phyloP scores from a whole-genome alignment of 1,284 basidiomycete species.

The Vanrija pseudolonga region DNA sequence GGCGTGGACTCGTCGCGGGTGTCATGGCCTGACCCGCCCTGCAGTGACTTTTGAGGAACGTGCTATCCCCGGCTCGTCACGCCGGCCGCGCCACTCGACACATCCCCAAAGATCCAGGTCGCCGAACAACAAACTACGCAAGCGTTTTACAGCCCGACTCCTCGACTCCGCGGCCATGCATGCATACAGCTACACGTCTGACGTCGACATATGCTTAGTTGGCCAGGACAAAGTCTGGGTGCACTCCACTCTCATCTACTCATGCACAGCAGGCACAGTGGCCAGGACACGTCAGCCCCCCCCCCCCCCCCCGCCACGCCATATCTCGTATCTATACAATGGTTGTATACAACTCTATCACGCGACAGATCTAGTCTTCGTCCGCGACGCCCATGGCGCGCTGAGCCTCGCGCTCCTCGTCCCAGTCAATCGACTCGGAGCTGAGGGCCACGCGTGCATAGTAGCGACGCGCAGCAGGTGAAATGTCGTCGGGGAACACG shows the following conservation, averaged over 20 bases:
- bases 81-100: neutral
- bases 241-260: too few species aligned
- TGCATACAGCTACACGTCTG: too few species aligned
- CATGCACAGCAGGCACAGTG: too few species aligned
- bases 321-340: too few species aligned
- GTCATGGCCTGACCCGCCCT: too few species aligned
- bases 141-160: too few species aligned
- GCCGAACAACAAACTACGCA: too few species aligned
- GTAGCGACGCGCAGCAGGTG: constrained; percentile 27
- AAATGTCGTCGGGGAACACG: constrained; percentile 30
- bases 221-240: too few species aligned
- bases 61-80: neutral
- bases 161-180: too few species aligned
- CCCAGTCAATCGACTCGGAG: constrained; percentile 46
- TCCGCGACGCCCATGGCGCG: constrained; percentile 36
- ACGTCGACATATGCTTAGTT: too few species aligned
- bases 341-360: constrained; percentile 3
- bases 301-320: neutral
- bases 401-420: constrained; percentile 45
- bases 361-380: constrained; percentile 26
- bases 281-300: too few species aligned
- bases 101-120: neutral
- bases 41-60: neutral
- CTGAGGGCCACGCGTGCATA: constrained; percentile 31
- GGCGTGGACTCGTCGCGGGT: too few species aligned